phyloP scores from a whole-genome alignment of 192 early-diverging fungal species.

The Gigaspora rosea region DNA sequence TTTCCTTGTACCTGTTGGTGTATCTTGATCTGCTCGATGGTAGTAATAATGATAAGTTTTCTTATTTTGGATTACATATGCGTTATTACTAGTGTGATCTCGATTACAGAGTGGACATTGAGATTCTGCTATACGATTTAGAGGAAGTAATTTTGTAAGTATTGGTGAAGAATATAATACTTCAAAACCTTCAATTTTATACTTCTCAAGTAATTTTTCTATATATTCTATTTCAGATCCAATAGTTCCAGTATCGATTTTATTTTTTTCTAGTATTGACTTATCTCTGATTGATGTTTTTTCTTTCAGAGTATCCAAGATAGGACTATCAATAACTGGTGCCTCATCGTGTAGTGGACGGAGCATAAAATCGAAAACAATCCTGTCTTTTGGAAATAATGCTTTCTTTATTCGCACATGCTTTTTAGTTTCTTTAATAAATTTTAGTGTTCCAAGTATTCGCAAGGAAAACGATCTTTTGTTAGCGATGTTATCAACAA shows the following conservation, averaged over 20 bases:
- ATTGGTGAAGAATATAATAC: slow-evolving; percentile 3
- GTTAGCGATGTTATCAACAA: background rate
- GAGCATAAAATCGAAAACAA: too few species aligned
- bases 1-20: background rate
- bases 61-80: slow-evolving; percentile 6
- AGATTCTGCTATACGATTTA: background rate
- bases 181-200: background rate
- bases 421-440: too few species aligned
- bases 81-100: slow-evolving; percentile 2
- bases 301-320: too few species aligned
- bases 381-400: too few species aligned
- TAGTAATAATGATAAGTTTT: background rate
- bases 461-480: background rate
- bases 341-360: too few species aligned
- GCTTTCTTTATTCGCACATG: too few species aligned
- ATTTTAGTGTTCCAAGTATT: slow-evolving; percentile 2
- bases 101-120: background rate
- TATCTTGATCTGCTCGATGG: background rate
- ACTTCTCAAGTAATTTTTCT: background rate
- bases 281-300: too few species aligned
- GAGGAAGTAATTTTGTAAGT: background rate
- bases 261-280: background rate
- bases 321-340: too few species aligned
- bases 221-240: background rate
- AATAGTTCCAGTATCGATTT: background rate